Conservation (phyloP, 345 rosid genomes). For the Hirschfeldia incana region DNA sequence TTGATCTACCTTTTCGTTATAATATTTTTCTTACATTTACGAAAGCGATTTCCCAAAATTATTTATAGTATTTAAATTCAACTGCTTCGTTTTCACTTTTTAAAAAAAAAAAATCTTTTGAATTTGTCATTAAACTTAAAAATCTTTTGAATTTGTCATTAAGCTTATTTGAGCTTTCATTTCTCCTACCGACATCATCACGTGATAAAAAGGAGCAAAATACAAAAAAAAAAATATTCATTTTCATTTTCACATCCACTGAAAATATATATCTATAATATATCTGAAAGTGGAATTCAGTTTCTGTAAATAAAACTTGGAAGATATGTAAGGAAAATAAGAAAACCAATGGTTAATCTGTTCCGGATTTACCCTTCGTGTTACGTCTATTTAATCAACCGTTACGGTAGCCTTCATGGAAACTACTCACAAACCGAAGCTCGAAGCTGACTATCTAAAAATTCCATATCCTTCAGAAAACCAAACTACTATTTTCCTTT, state of each 20-base stretch:
- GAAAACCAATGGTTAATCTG: neutral
- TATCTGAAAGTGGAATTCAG: neutral
- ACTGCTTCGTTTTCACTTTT: neutral
- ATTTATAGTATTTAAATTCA: neutral
- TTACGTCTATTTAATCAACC: constrained; percentile 21
- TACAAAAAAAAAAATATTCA: neutral
- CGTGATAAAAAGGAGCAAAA: neutral
- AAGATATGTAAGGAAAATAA: too few relatives aligned
- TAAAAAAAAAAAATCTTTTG: too few relatives aligned
- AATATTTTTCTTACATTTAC: neutral
- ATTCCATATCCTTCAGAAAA: neutral
- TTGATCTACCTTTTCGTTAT: constrained; percentile 12
- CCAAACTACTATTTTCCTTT: neutral
- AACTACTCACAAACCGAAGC: constrained; percentile 23
- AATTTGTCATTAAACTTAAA: too few relatives aligned
- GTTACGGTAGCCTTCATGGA: constrained; percentile 1
- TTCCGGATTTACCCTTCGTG: constrained; percentile 32
- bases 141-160: neutral
- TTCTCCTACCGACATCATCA: constrained; percentile 8
- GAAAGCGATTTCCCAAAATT: neutral
- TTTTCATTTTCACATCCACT: neutral
- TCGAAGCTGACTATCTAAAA: constrained; percentile 9
- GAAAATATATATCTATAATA: too few relatives aligned
- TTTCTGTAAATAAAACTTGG: neutral
- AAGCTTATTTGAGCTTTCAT: neutral